Conservation (phyloP, 2,329 filamentous ascomycete genomes). For the Escovopsis weberi region DNA sequence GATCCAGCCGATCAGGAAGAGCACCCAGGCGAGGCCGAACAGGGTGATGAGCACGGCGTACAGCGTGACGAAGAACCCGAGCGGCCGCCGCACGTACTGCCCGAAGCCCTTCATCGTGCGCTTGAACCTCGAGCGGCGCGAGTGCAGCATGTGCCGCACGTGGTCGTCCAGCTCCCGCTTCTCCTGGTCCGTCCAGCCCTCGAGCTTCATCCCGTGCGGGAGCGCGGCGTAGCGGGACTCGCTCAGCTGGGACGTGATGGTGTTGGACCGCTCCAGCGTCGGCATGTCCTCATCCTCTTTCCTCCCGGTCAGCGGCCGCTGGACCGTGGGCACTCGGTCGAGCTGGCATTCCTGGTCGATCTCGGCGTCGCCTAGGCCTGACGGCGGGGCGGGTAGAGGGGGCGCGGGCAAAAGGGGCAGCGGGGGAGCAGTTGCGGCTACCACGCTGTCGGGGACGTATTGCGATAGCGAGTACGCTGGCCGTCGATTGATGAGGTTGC, state of each 20-base stretch:
- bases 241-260: slow-evolving; percentile 53
- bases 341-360: slow-evolving; percentile 5
- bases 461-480: slow-evolving; percentile 63
- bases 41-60: slow-evolving; percentile 73
- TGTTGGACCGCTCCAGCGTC: slow-evolving; percentile 29
- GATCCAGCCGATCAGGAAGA: slow-evolving; percentile 86
- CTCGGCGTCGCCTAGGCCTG: neutral
- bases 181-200: slow-evolving; percentile 62
- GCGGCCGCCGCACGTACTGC: slow-evolving; percentile 60
- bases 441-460: slow-evolving; percentile 12
- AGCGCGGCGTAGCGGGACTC: slow-evolving; percentile 66
- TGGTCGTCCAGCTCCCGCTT: slow-evolving; percentile 70
- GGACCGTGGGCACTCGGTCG: slow-evolving; percentile 9
- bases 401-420: too few relatives aligned
- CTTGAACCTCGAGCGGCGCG: slow-evolving; percentile 64
- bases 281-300: slow-evolving; percentile 10
- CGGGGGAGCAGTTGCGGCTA: too few relatives aligned
- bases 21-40: slow-evolving; percentile 76
- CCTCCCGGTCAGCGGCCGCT: slow-evolving; percentile 3
- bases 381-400: neutral
- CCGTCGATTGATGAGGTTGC: slow-evolving; percentile 56
- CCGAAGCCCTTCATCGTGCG: slow-evolving; percentile 65
- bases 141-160: slow-evolving; percentile 78
- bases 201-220: slow-evolving; percentile 56
- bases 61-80: slow-evolving; percentile 71